Base-by-base conservation (phyloP, 2,329 filamentous ascomycete genomes). In the Alternaria sp. region DNA sequence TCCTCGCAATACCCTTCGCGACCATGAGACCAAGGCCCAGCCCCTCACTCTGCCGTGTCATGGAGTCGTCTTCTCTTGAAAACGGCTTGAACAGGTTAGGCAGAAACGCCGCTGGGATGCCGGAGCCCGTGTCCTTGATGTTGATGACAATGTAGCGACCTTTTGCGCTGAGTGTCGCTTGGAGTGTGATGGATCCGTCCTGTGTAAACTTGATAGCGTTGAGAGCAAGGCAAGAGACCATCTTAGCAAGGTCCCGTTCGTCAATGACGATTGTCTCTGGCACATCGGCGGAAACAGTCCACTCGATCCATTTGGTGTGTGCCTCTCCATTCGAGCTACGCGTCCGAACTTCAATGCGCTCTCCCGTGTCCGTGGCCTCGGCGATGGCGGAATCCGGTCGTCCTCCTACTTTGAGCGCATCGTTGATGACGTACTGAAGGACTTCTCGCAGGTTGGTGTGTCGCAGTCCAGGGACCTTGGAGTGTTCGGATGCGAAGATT, bases 161-260 rank as follows among this genome's bases (percentile, higher is more conserved):
- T 57, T 82, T 85, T 32, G 79, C 77, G 57, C 85, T 86, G 45
- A 89, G 81, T 6, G 82, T 84, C 5, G 86, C 87, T 50, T 78
- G 78, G 12, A 92, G 79, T 2, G 80, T 85, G 59, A 92, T 90
- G 12, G 79, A 82, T 7, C 90, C 90, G 58, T 84, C 83, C 60
- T 90, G 88, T 0, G 90, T 91, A 71, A 92, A 92, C 74, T 92
- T 92, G 70, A 91, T 84, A 4, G 90, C 90, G 73, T 92, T 92
- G 28, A 89, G 72, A 45, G 88, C 86, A 3, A 90, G 85, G 66
- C 87, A 89, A 4, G 87, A 90, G 3, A 90, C 85, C 69, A 90
- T 80, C 71, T 90, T 90, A 47, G 86, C 85, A 36, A 90, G 78
- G 64, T 90, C 88, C 68, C 87, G 85, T 73, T 90, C 88, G 70